A percentile compares a stretch with the other conserved stretches of the same genome.
Evolutionary conservation across 495 filamentous ascomycete species (phyloP).

Genomic region (Filosporella fistucella): DNA sequence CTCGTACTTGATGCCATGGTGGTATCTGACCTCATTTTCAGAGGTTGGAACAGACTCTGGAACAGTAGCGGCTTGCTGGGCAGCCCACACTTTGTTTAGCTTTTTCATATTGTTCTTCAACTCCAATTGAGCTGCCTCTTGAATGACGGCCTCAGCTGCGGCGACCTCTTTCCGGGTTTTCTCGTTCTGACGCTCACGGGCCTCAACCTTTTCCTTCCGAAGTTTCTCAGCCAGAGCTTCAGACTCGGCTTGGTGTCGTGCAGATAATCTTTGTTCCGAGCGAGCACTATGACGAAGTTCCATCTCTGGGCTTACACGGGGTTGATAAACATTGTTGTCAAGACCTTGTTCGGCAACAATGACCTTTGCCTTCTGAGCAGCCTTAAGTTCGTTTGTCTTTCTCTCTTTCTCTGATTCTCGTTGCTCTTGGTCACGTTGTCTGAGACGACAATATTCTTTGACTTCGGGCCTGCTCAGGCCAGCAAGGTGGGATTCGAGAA

Average conservation of each 20-base stretch:
- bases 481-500: conserved; percentile 41
- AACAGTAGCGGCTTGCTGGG: conserved; percentile 17
- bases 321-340: background rate
- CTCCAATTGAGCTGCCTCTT: conserved; percentile 18
- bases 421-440: conserved; percentile 37
- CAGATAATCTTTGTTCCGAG: conserved; percentile 9
- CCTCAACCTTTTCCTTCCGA: conserved; percentile 19
- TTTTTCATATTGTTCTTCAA: conserved; percentile 22
- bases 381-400: conserved; percentile 40
- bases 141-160: conserved; percentile 10
- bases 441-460: conserved; percentile 49
- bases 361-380: conserved; percentile 40
- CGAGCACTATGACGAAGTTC: conserved; percentile 21
- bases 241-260: conserved; percentile 16
- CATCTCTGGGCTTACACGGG: conserved; percentile 9
- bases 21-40: conserved; percentile 43
- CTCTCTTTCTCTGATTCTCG: conserved; percentile 39
- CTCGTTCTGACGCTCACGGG: conserved; percentile 16
- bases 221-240: conserved; percentile 4
- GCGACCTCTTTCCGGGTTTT: conserved; percentile 23
- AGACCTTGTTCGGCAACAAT: conserved; percentile 23
- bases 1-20: conserved; percentile 48
- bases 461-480: conserved; percentile 39
- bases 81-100: conserved; percentile 23
- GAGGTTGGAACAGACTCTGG: background rate